These are phyloP conservation scores for Camellia japonica DNA, from an alignment of 148 eudicot genomes.

Conservation along the genomic window DNA sequence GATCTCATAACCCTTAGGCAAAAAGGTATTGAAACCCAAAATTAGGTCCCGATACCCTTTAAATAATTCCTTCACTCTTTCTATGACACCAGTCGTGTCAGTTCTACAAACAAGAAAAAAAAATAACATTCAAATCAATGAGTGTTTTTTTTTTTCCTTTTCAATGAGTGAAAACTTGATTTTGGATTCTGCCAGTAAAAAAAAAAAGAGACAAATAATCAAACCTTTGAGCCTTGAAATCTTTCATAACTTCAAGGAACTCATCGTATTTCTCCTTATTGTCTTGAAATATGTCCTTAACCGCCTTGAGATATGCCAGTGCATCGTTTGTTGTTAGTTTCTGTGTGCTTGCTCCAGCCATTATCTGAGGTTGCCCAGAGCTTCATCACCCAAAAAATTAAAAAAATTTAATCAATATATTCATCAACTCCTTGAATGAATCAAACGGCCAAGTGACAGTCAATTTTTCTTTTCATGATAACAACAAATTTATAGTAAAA, in stretches of 20 bases:
- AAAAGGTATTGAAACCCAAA: constrained; percentile 73
- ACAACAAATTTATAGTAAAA: not conserved
- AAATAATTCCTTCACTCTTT: constrained; percentile 67
- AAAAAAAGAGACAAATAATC: constrained; percentile 4
- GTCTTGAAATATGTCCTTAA: constrained; percentile 58
- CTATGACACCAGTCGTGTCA: constrained; percentile 64
- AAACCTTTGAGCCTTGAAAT: constrained; percentile 73
- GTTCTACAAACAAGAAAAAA: constrained; percentile 37
- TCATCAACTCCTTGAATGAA: constrained; percentile 9
- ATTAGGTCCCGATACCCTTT: constrained; percentile 65
- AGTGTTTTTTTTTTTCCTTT: too few relatives aligned
- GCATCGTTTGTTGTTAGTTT: constrained; percentile 61
- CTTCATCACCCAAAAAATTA: constrained; percentile 29
- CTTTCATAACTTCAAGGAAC: constrained; percentile 74
- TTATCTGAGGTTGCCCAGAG: constrained; percentile 48
- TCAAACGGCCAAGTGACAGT: not conserved
- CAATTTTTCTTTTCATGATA: not conserved
- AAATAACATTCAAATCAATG: not conserved
- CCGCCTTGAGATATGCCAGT: constrained; percentile 54
- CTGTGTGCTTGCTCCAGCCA: constrained; percentile 39
- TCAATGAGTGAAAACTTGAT: constrained; percentile 1
- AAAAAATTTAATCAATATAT: not conserved
- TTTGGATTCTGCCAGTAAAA: not conserved
- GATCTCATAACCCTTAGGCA: constrained; percentile 66
- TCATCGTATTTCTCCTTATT: constrained; percentile 56